Percentiles rank a stretch among this genome's conserved stretches.
Evolutionary conservation across 1,284 basidiomycete genomes (phyloP).

Genomic region (Trichosporon inkin): DNA sequence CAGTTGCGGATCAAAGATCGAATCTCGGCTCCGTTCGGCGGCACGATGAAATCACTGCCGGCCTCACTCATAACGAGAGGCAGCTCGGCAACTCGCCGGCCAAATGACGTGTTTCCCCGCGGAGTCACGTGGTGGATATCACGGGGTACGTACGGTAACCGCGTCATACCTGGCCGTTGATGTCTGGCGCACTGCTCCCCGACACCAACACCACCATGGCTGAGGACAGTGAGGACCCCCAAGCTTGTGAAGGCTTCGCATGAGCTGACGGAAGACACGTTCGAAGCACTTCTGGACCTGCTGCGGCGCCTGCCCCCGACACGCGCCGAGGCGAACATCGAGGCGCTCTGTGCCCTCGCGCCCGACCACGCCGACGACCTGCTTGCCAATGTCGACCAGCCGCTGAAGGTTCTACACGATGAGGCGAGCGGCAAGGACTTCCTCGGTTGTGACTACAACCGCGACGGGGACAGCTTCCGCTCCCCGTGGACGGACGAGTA

Average conservation of each 20-base stretch:
- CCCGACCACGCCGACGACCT: slow-evolving; percentile 97
- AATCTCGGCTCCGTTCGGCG: too few relatives aligned
- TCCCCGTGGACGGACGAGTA: slow-evolving; percentile 98
- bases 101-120: too few relatives aligned
- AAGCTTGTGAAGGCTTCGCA: not conserved
- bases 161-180: slow-evolving; percentile 1
- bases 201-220: slow-evolving; percentile 16
- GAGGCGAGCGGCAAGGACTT: slow-evolving; percentile 71
- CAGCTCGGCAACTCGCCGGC: too few relatives aligned
- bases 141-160: too few relatives aligned
- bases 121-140: too few relatives aligned
- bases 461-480: slow-evolving; percentile 90
- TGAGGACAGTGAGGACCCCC: slow-evolving; percentile 18
- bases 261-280: slow-evolving; percentile 22
- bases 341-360: slow-evolving; percentile 71
- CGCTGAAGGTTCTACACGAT: slow-evolving; percentile 77
- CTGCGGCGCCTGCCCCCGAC: slow-evolving; percentile 92
- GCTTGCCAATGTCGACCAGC: slow-evolving; percentile 90
- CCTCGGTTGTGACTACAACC: slow-evolving; percentile 95
- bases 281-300: slow-evolving; percentile 90
- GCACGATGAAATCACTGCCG: too few relatives aligned
- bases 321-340: slow-evolving; percentile 82
- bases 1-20: not conserved
- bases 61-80: too few relatives aligned
- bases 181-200: not conserved